phyloP scores from a whole-genome alignment of 2,329 filamentous ascomycete species.

The Ceratocystis cacaofunesta region DNA sequence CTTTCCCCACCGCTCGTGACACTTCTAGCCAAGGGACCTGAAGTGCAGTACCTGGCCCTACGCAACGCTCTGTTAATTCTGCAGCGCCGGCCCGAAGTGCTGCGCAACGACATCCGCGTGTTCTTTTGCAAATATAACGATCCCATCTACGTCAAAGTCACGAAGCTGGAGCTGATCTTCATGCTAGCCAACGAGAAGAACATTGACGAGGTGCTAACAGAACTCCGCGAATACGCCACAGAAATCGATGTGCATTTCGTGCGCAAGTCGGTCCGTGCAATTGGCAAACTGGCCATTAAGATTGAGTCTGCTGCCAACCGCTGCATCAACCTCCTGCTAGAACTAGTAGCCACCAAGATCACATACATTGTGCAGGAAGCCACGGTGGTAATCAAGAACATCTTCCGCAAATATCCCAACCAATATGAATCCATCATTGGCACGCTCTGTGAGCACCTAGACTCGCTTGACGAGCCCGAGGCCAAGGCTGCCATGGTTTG shows the following conservation, averaged over 20 bases:
- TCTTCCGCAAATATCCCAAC: constrained; percentile 97
- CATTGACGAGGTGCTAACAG: constrained; percentile 86
- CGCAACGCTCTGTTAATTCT: constrained; percentile 88
- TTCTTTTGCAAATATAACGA: constrained; percentile 99
- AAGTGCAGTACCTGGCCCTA: constrained; percentile 94
- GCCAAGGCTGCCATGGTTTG: constrained; percentile 98
- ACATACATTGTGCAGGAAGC: constrained; percentile 98
- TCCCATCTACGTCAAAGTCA: constrained; percentile 98
- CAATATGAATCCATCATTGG: constrained; percentile 97
- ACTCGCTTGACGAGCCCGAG: constrained; percentile 92
- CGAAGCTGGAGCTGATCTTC: constrained; percentile 95
- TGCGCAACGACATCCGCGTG: constrained; percentile 91
- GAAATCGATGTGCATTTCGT: constrained; percentile 99
- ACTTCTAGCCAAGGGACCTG: constrained; percentile 83
- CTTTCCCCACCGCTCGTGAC: constrained; percentile 91
- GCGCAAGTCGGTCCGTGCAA: constrained; percentile 89
- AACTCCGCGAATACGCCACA: constrained; percentile 89
- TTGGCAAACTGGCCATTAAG: constrained; percentile 96
- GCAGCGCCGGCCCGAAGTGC: constrained; percentile 79
- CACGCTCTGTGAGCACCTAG: constrained; percentile 86
- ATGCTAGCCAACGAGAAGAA: constrained; percentile 95
- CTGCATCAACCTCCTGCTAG: constrained; percentile 84
- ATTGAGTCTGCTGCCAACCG: constrained; percentile 83
- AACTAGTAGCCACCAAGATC: constrained; percentile 92
- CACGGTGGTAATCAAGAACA: constrained; percentile 95